Base-by-base conservation (phyloP, 129 eudicot species). In the Centaurea solstitialis region DNA sequence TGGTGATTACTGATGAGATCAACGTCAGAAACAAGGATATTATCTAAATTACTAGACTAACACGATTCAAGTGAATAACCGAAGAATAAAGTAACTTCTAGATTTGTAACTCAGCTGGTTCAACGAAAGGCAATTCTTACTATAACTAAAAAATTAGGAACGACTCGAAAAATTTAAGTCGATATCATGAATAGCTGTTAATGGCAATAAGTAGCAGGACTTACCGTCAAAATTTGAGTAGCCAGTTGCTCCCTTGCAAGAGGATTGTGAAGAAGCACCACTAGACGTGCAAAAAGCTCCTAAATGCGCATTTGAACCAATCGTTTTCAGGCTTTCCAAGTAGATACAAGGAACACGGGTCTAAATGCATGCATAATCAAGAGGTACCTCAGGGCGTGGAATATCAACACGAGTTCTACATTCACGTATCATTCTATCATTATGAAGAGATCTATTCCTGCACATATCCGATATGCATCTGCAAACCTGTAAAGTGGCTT, bases 381-480 rank as follows among this genome's bases (percentile, higher is more conserved):
- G 74, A 43, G 64, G 70, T 81, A 96, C 99, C 99, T 96, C 96
- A 26, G 99, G 93, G 68, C 43, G 87, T 23, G 99, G 99, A 86
- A 96, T 86, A 85, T 96, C 99, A 73, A 76, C 82, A 79, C 99
- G 98, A 57, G 99, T 89, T 88, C 91, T 90, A 80, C 93, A 96
- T 68, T 93, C 99, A 68, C 86, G 82, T 75, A 90, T 86, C 89
- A 93, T 88, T 23, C 79, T 71, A 80, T 80, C 89, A 88, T 78
- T 93, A 70, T 85, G 88, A 72, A 79, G 64, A 40, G 91, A 82
- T 86, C 90, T 88, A 81, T 87, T 84, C 59, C 96, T 91, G 87
- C 97, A 93, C 87, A 96, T 88, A 77, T 96, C 99, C 3, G 99
- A 93, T 59, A 96, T 93, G 93, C 99, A 96, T 89, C 95, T 93